A percentile compares a stretch with the other conserved stretches of the same genome.
These are phyloP conservation scores for Eucalyptus caleyi DNA, from an alignment of 345 rosid genomes.

Conservation along the genomic window DNA sequence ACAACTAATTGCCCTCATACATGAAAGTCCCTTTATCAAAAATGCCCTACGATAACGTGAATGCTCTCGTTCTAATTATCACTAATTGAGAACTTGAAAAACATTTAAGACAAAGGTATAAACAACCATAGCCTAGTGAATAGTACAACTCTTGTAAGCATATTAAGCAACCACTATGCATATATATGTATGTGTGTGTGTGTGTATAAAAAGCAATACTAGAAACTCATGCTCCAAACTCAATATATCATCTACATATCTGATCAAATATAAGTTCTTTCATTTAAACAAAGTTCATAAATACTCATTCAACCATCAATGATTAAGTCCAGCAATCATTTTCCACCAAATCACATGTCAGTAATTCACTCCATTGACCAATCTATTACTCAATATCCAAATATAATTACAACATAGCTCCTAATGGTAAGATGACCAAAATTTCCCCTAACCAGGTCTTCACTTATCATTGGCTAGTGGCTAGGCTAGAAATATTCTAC, in stretches of 20 bases:
- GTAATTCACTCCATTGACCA: rapidly evolving
- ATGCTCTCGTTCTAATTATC: no score
- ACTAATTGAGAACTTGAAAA: no score
- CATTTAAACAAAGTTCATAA: background rate
- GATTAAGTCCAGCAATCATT: background rate
- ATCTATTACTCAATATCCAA: no score
- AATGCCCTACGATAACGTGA: rapidly evolving
- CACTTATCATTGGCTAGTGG: background rate
- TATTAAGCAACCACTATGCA: no score
- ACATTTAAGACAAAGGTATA: background rate
- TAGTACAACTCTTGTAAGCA: no score
- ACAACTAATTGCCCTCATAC: no score
- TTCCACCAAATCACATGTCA: background rate
- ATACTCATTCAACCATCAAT: background rate
- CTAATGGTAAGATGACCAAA: no score
- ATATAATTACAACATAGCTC: background rate
- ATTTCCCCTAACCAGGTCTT: background rate
- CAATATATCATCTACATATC: background rate
- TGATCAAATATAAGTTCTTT: no score
- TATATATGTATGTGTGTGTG: no score
- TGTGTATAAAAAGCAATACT: background rate
- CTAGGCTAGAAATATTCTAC: background rate
- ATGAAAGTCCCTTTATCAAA: background rate
- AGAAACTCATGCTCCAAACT: background rate
- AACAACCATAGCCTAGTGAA: background rate